Evolutionary conservation across 2,329 filamentous ascomycete genomes (phyloP).

Genomic region (Ustilaginoidea virens): DNA sequence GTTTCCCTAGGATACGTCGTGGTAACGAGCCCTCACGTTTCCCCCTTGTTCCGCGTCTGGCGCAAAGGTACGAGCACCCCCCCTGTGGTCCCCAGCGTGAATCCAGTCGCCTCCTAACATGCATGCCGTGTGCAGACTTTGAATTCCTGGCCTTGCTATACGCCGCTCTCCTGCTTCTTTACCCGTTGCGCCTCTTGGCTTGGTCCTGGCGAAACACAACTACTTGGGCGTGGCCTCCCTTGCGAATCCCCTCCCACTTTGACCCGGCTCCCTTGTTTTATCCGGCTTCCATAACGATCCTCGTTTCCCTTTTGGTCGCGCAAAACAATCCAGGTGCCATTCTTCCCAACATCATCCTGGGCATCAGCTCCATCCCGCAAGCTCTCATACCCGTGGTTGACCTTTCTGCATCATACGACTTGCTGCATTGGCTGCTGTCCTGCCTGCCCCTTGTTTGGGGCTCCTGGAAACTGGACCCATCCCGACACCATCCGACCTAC

Average conservation of each 20-base stretch:
- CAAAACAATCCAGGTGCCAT: slow-evolving; percentile 44
- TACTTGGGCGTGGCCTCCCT: slow-evolving; percentile 21
- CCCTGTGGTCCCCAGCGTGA: neutral
- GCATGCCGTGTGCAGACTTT: slow-evolving; percentile 22
- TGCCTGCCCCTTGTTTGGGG: slow-evolving; percentile 44
- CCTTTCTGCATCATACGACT: slow-evolving; percentile 40
- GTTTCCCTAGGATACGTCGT: slow-evolving; percentile 32
- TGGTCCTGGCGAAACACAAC: slow-evolving; percentile 28
- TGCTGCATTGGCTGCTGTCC: slow-evolving; percentile 67
- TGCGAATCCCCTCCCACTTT: slow-evolving; percentile 56
- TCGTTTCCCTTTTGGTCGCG: slow-evolving; percentile 62
- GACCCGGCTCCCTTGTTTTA: slow-evolving; percentile 88
- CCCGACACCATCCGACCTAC: slow-evolving; percentile 23
- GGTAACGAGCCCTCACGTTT: slow-evolving; percentile 28
- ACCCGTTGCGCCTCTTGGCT: slow-evolving; percentile 42
- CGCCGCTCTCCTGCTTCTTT: slow-evolving; percentile 29
- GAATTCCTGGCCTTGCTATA: slow-evolving; percentile 21
- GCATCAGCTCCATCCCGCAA: slow-evolving; percentile 61
- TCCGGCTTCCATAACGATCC: slow-evolving; percentile 58
- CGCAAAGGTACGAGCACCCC: slow-evolving; percentile 26
- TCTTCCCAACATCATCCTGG: slow-evolving; percentile 68
- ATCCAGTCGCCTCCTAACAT: too few species aligned
- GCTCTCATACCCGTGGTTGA: slow-evolving; percentile 52
- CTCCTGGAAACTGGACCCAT: slow-evolving; percentile 6
- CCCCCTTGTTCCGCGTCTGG: slow-evolving; percentile 29